Conservation (phyloP, 176 grass and related monocot species). For the Microstegium vimineum region DNA sequence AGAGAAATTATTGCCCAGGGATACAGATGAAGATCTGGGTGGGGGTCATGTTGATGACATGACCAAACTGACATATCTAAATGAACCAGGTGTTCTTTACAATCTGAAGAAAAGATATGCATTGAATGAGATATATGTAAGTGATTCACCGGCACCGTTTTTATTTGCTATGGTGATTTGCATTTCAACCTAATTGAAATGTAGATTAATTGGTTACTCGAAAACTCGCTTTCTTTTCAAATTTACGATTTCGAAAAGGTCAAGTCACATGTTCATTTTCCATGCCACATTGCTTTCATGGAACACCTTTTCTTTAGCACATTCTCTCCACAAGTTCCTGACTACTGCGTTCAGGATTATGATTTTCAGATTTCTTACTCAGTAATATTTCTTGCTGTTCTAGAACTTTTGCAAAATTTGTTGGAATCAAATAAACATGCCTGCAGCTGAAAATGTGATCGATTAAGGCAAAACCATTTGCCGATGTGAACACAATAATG, state of each 20-base stretch:
- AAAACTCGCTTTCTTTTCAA: not conserved
- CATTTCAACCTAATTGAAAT: not conserved
- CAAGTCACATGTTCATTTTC: not conserved
- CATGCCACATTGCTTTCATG: not conserved
- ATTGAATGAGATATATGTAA: slow-evolving; percentile 96
- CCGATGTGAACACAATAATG: not conserved
- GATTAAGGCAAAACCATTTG: slow-evolving; percentile 13
- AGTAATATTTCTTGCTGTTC: not conserved
- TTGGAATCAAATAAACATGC: slow-evolving; percentile 2
- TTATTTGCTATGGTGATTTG: slow-evolving; percentile 8
- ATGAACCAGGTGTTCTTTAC: slow-evolving; percentile 94
- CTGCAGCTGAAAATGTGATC: not conserved
- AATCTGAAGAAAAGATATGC: slow-evolving; percentile 93
- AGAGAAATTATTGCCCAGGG: slow-evolving; percentile 76
- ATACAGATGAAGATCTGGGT: slow-evolving; percentile 86
- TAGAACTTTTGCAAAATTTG: not conserved
- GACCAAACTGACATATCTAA: slow-evolving; percentile 97
- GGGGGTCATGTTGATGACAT: slow-evolving; percentile 96
- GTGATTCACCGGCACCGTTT: slow-evolving; percentile 17
- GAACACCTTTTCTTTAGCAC: not conserved
- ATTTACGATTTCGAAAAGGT: not conserved
- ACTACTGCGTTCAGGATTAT: not conserved
- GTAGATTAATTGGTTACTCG: not conserved
- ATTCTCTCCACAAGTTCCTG: not conserved
- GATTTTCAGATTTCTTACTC: not conserved